Conservation (phyloP, 2,329 filamentous ascomycete genomes). For the Akanthomyces muscarius region DNA sequence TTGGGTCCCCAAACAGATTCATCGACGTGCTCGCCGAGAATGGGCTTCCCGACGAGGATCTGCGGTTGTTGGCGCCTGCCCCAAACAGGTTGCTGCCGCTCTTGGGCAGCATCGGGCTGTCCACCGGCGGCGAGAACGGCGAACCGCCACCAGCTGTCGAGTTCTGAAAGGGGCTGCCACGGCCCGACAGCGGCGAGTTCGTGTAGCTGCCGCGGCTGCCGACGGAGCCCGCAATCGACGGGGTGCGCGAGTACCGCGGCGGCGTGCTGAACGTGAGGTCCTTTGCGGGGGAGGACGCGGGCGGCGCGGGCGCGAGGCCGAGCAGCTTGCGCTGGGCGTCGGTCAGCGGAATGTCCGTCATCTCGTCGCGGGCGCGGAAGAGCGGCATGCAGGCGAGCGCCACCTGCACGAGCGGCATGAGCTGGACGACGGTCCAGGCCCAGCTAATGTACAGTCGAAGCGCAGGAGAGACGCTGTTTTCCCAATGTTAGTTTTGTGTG, state of each 20-base stretch:
- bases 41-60: constrained; percentile 52
- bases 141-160: constrained; percentile 35
- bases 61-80: constrained; percentile 23
- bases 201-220: constrained; percentile 54
- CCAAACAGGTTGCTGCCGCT: constrained; percentile 25
- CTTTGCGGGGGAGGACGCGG: constrained; percentile 60
- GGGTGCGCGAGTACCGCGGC: constrained; percentile 77
- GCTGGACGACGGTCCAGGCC: constrained; percentile 46
- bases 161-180: constrained; percentile 44
- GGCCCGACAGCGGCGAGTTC: constrained; percentile 55
- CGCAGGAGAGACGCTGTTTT: constrained; percentile 29
- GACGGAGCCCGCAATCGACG: constrained; percentile 60
- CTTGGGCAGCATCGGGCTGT: constrained; percentile 63
- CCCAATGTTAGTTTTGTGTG: neutral
- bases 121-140: constrained; percentile 39
- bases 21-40: constrained; percentile 47
- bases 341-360: constrained; percentile 86
- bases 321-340: constrained; percentile 71
- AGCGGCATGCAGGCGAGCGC: constrained; percentile 67
- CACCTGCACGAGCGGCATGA: constrained; percentile 67
- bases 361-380: constrained; percentile 66
- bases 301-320: constrained; percentile 66
- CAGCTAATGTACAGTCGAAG: constrained; percentile 38
- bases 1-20: constrained; percentile 54
- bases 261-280: constrained; percentile 74